Evolutionary conservation across 2,329 filamentous ascomycete species (phyloP), one percentile per base, ranked within the genome.

Genomic region (Ophiostoma tasmaniense): DNA sequence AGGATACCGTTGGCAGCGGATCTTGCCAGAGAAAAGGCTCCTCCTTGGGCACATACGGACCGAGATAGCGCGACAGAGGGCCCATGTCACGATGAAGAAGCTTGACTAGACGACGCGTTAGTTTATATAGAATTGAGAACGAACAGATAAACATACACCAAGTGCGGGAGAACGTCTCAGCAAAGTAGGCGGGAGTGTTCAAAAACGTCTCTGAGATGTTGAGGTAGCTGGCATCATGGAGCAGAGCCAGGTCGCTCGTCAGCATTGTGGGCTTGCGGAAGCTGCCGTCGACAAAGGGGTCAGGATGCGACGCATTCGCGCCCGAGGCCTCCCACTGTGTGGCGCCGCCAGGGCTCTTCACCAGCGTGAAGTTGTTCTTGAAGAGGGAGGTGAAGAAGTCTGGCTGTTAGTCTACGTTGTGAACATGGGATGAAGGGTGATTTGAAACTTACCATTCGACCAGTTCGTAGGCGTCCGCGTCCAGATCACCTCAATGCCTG

Each of bases 61-160:
- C 90, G 64, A 92, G 75, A 82, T 90, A 93, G 76, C 89, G 89
- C 30, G 83, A 76, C 68, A 85, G 81, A 61, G 90, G 90, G 20
- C 90, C 90, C 80, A 93, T 85, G 77, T 93, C 90, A 80, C 90
- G 90, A 81, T 93, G 90, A 42, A 90, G 82, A 59, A 93, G 85
- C 86, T 93, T 93, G 85, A 55, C 50, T 55, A 5, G n/a, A 8
- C 17, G 10, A 22, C 11, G 45, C 50, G n/a, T 55, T 25, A 55
- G 50, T 4, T 5, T 25, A 25, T 2, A 5, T 0, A 25, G 11
- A 55, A 28, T 8, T 4, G 11, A 14, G 2, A 14, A 5, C 45
- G 8, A 55, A 25, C 4, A 25, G 3, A 25, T 11, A 6, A 13
- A 25, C 50, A 55, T 55, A 55, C 91, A 93, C 90, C 90, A 93